These are phyloP conservation scores for Crassisporium funariophilum DNA, from an alignment of 768 basidiomycete genomes.

Conservation along the genomic window DNA sequence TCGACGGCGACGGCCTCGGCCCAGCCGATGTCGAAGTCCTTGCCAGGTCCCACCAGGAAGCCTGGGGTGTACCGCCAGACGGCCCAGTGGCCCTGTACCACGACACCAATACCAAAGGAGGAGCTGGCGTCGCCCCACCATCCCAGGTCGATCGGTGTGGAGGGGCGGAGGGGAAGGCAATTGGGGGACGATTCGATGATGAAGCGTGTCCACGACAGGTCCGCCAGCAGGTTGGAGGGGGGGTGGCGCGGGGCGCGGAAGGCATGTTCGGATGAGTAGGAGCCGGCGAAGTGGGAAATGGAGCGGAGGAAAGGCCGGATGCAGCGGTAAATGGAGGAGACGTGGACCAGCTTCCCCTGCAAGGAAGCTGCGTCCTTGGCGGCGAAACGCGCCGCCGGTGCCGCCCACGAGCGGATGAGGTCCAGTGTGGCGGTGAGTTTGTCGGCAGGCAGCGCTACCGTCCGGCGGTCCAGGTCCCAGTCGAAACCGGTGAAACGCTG, in stretches of 20 bases:
- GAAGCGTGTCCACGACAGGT: conserved; percentile 29
- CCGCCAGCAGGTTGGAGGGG: conserved; percentile 14
- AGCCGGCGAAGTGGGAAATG: conserved; percentile 24
- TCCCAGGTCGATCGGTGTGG: conserved; percentile 10
- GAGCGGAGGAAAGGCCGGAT: conserved; percentile 31
- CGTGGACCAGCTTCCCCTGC: conserved; percentile 38
- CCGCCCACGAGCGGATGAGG: conserved; percentile 10
- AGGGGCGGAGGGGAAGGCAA: conserved; percentile 14
- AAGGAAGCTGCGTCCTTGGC: conserved; percentile 26
- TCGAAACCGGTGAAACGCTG: conserved; percentile 17
- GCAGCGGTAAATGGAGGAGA: conserved; percentile 25
- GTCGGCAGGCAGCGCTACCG: conserved; percentile 24
- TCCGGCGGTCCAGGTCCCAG: conserved; percentile 11
- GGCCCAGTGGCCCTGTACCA: conserved; percentile 30
- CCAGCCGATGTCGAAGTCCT: conserved; percentile 27
- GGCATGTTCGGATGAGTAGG: conserved; percentile 19
- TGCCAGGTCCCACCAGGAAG: conserved; percentile 17
- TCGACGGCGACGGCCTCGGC: conserved; percentile 32
- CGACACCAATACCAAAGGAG: conserved; percentile 40
- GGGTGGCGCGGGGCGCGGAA: conserved; percentile 1
- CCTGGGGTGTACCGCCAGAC: conserved; percentile 23
- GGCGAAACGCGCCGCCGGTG: conserved; percentile 11
- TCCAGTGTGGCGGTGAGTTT: conserved; percentile 12
- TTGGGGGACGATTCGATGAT: conserved; percentile 7
- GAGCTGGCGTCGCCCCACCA: conserved; percentile 42